These are phyloP conservation scores for Leccinum proliferum DNA, from an alignment of 1,284 basidiomycete species.

Conservation along the genomic window DNA sequence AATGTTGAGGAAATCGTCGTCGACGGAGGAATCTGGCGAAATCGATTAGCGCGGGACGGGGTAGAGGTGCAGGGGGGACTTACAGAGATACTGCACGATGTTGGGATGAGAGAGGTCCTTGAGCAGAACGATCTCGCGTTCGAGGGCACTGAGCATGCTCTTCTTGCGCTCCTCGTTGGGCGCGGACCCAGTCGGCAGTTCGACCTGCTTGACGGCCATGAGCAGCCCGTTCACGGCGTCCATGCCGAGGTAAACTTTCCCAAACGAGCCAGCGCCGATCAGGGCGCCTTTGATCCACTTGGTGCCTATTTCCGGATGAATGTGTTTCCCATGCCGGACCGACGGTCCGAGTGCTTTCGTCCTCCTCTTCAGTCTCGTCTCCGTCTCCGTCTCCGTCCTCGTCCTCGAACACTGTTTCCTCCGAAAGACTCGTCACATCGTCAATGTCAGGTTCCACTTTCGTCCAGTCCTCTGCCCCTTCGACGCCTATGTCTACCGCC, in stretches of 20 bases:
- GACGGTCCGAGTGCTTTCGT: conserved; percentile 32
- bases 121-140: conserved; percentile 94
- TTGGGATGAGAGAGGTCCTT: conserved; percentile 96
- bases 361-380: conserved; percentile 45
- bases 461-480: conserved; percentile 65
- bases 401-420: conserved; percentile 43
- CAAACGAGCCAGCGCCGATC: conserved; percentile 96
- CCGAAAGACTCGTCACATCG: conserved; percentile 32
- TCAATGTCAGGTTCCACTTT: conserved; percentile 48
- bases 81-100: conserved; percentile 97
- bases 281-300: conserved; percentile 99
- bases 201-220: conserved; percentile 99
- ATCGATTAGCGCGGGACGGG: not conserved
- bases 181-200: conserved; percentile 82
- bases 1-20: conserved; percentile 90
- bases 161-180: conserved; percentile 93
- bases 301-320: conserved; percentile 45
- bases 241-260: conserved; percentile 96
- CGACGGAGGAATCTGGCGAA: conserved; percentile 75
- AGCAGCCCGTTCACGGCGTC: conserved; percentile 89
- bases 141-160: conserved; percentile 92
- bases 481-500: conserved; percentile 38
- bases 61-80: conserved; percentile 24
- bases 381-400: conserved; percentile 35
- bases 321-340: not conserved